Base-by-base conservation (phyloP, 352 stramenopile genomes). In the Phytophthora sp. region DNA sequence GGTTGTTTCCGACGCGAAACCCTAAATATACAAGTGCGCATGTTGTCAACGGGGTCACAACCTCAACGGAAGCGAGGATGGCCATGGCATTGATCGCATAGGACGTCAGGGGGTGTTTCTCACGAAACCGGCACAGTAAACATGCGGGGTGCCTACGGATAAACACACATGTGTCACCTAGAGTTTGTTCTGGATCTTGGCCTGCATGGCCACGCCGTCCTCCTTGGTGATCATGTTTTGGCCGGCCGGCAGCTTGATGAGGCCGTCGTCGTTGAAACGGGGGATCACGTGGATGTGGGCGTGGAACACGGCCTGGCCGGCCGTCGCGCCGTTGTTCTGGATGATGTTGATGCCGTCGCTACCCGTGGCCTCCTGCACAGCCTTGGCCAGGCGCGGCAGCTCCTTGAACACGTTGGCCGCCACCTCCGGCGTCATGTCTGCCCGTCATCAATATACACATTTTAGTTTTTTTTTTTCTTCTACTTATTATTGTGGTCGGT, bases 201-300 rank as follows among this genome's bases (percentile, higher is more conserved):
- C 51, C 48, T 93, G 70, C 65, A 93, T 75, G 30, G 75, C 75
- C 12, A 58, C 26, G 17, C 70, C 87, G 37, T 89, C 81, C 12
- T 87, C 82, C 60, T 84, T 80, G 43, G 60, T 58, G 59, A 95
- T 82, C 84, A 92, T 92, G 9, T 48, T 44, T 30, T 77, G 49
- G 17, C 77, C 74, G 2, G 66, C 68, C 1, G 87, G 83, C 13
- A 95, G 44, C 53, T 68, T 65, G 17, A 95, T 56, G 50, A 92
- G 55, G 7, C 65, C 71, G 62, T 95, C 84, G 50, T 66, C 57
- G 1, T 83, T 63, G 35, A 87, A 92, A 54, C 84, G 87, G 3
- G 84, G 84, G 55, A 94, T 84, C 42, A 95, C 87, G 70, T 95
- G 87, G 32, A 92, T 76, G 42, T 95, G 87, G 17, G 72, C 78